Evolutionary conservation across 2,329 filamentous ascomycete genomes (phyloP).

Genomic region (Neoarthrinium moseri): DNA sequence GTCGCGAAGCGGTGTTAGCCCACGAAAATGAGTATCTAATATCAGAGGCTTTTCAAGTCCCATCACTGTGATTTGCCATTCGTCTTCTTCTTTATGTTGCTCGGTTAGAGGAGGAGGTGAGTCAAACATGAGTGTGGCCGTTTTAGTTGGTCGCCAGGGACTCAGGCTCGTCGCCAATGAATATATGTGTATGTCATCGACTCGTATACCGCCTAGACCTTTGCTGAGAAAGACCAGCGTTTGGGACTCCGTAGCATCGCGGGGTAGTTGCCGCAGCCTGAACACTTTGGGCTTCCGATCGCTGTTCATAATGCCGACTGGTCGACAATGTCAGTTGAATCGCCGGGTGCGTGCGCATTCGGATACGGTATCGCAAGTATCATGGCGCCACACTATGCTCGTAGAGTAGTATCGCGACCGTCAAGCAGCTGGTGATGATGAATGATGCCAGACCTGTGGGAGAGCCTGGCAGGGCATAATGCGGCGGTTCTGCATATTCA

Average conservation of each 20-base stretch:
- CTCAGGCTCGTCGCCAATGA: not conserved
- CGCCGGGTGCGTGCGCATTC: too few species aligned
- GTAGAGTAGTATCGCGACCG: too few species aligned
- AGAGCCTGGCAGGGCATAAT: too few species aligned
- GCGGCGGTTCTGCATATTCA: too few species aligned
- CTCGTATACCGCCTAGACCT: not conserved
- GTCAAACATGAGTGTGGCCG: not conserved
- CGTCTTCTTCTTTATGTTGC: not conserved
- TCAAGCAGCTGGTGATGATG: too few species aligned
- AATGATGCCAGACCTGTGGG: too few species aligned
- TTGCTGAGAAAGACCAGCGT: not conserved
- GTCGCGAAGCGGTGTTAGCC: constrained; percentile 19
- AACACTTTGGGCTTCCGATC: too few species aligned
- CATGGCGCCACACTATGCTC: too few species aligned
- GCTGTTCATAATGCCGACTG: too few species aligned
- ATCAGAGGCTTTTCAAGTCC: constrained; percentile 8
- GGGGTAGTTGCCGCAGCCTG: not conserved
- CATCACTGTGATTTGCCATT: not conserved
- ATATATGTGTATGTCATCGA: not conserved
- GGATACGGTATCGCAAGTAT: too few species aligned
- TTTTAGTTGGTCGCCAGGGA: not conserved
- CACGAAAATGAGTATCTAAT: constrained; percentile 20
- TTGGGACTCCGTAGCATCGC: not conserved
- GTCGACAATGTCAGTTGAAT: too few species aligned
- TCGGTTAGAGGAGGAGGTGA: not conserved